phyloP scores from a whole-genome alignment of 2,329 filamentous ascomycete genomes.

The Cladorrhinum sp. region DNA sequence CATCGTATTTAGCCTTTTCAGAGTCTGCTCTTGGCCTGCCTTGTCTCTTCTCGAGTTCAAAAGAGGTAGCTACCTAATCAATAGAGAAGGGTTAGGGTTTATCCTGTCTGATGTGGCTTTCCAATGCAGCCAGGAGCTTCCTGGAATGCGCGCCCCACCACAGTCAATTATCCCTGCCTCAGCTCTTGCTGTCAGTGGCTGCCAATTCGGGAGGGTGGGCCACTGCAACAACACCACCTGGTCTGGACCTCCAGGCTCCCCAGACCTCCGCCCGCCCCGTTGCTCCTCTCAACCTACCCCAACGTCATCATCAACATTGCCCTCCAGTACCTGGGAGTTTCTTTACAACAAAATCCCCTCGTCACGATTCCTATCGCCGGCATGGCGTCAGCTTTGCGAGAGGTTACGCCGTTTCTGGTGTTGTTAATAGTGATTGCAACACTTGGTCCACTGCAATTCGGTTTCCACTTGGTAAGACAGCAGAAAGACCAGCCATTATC shows the following conservation, averaged over 20 bases:
- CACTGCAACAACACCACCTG: background rate
- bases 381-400: conserved; percentile 27
- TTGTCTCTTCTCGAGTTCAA: no score
- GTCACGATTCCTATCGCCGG: background rate
- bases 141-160: no score
- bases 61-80: no score
- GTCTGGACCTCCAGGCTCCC: background rate
- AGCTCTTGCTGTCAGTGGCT: background rate
- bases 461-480: conserved; percentile 77
- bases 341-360: background rate
- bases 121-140: no score
- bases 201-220: background rate
- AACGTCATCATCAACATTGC: conserved; percentile 6
- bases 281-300: background rate
- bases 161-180: background rate
- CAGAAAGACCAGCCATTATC: background rate
- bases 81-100: no score
- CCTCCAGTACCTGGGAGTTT: background rate
- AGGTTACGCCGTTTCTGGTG: conserved; percentile 73
- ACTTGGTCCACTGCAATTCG: conserved; percentile 87
- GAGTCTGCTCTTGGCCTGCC: no score
- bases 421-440: conserved; percentile 74
- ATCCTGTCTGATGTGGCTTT: no score
- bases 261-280: background rate
- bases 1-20: no score